Base-by-base conservation (phyloP, 2,329 filamentous ascomycete genomes). In the Berkeleyomyces rouxiae region DNA sequence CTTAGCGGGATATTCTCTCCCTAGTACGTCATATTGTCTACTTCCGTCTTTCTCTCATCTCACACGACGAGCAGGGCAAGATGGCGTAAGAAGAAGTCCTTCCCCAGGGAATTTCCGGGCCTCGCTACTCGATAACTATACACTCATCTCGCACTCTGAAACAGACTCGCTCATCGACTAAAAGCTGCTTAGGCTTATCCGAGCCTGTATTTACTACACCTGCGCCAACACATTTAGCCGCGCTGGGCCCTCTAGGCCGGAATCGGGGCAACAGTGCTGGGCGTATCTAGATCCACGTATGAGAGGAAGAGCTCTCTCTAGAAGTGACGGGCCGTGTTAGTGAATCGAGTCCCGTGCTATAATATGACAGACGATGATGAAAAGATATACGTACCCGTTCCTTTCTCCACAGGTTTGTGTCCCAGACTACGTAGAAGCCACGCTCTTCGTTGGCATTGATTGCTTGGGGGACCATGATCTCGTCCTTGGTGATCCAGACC, bases 401-500 rank as follows among this genome's bases (percentile, higher is more conserved):
- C 70, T 83, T 82, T 58, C 78, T 77, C 83, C 83, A 86, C 61
- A 74, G 76, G n/a, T 73, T 73, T 7, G 80, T 79, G 67, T 85
- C 82, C 79, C 83, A 86, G 63, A 86, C 78, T 64, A 85, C 79
- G 69, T 86, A 86, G 71, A 80, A 85, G 0, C 83, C 83, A 64
- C 82, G 79, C 71, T 86, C 83, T 59, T 82, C 79, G 61, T 75
- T 79, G 10, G 77, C 77, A 61, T 80, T 80, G 53, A 86, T 70
- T 13, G 79, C 75, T 64, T 83, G 81, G 39, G 83, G 83, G 53
- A 80, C 78, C 81, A 85, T 82, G 67, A 82, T 74, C 63, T 85
- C 82, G 68, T 86, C 83, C 71, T 86, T 86, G 4, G 83, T 86
- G 59, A 86, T 72, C 83, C 83, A 86, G 33, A 85, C 71, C 67